Evolutionary conservation across 345 rosid species (phyloP), one percentile per base, ranked within the genome.

Genomic region (Cochlearia excelsa): DNA sequence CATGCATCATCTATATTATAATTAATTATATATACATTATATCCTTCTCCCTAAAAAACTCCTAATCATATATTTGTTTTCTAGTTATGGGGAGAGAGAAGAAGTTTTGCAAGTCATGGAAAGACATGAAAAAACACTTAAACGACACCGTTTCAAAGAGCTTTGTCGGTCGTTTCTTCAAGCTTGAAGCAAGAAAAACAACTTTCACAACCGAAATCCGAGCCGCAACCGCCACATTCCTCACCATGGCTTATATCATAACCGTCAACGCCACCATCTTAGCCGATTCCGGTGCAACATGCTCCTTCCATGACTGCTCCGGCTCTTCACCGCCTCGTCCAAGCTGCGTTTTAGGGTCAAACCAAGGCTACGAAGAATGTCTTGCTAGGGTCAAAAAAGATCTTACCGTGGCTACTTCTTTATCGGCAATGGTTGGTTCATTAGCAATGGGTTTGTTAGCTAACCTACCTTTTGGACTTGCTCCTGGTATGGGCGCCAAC

Each of bases 201-300:
- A 74, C 77, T 48, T 86, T 91, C 80, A 91, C 95, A 1, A 73
- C 56, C 7, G 98, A 88, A 56, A 75, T 88, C 8, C 78, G 98
- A 33, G 98, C 96, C 2, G 96, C 82, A 0, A 86, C 90, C 0
- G 95, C 95, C 49, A 92, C 98, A 38, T 92, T 92, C 59, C 82
- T 92, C n/a, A 92, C 98, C 5, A 86, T 92, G 96, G 95, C 96
- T 28, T 92, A 88, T 55, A 88, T 92, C 66, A 84, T 92, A 46
- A 78, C 93, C 2, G 90, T 88, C 39, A 92, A 92, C 66, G 88
- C 96, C 46, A 88, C 92, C 66, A 84, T 92, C 61, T 61, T 91
- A 9, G 51, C 87, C 2, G 95, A 85, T 69, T 82, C 98, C 10
- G 98, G 98, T 0, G 95, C 84, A 26, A 74, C 78, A 0, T 91